These are phyloP conservation scores for Phytomonas francai DNA, from an alignment of 208 protist genomes.

Conservation along the genomic window DNA sequence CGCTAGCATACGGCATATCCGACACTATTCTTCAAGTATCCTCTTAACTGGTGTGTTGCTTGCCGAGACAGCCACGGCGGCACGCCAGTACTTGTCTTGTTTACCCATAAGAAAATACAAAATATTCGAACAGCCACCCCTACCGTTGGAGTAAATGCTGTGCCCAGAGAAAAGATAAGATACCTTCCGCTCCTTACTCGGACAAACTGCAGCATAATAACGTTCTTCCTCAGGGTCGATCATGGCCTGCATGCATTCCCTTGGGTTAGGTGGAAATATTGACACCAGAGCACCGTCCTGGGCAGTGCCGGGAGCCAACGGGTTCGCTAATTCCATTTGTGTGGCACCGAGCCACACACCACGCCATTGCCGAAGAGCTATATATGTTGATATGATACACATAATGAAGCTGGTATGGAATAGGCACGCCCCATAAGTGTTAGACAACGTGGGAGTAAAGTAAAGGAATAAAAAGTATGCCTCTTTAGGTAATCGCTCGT, in stretches of 20 bases:
- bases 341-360: conserved; percentile 40
- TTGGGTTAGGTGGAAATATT: conserved; percentile 35
- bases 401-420: conserved; percentile 40
- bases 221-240: conserved; percentile 26
- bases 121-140: conserved; percentile 33
- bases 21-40: background rate
- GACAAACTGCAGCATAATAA: conserved; percentile 28
- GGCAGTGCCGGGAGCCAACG: conserved; percentile 38
- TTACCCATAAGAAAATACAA: conserved; percentile 21
- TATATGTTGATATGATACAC: conserved; percentile 13
- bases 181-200: conserved; percentile 18
- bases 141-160: conserved; percentile 46
- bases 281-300: conserved; percentile 41
- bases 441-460: conserved; percentile 22
- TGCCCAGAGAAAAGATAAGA: conserved; percentile 10
- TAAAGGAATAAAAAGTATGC: conserved; percentile 24
- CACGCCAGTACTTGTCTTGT: conserved; percentile 26
- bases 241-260: conserved; percentile 7
- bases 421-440: conserved; percentile 45
- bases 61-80: conserved; percentile 48
- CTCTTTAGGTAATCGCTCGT: background rate
- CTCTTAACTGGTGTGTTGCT: conserved; percentile 40
- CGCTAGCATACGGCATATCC: background rate
- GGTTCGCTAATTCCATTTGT: conserved; percentile 67
- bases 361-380: conserved; percentile 36